Evolutionary conservation across 2,329 filamentous ascomycete species (phyloP).

Genomic region (Colletotrichum lini): DNA sequence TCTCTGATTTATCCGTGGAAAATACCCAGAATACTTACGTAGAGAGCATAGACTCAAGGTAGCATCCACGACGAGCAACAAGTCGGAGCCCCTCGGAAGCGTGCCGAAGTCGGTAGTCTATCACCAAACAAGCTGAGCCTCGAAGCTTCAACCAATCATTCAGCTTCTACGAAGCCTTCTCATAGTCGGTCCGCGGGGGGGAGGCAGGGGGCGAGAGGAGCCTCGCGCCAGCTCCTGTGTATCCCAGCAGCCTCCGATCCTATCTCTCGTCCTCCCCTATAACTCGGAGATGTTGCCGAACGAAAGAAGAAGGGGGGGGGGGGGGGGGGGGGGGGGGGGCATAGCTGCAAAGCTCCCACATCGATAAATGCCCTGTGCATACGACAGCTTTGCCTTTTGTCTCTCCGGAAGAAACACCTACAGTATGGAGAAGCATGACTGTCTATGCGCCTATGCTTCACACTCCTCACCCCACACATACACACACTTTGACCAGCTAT

Average conservation of each 20-base stretch:
- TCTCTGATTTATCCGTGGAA: neutral
- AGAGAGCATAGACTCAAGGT: too few relatives aligned
- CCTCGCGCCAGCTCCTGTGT: neutral
- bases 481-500: neutral
- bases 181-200: neutral
- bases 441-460: neutral
- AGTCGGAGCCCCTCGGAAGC: neutral
- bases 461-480: neutral
- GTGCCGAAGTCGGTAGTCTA: neutral
- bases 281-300: neutral
- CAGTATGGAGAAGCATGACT: neutral
- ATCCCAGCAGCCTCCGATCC: neutral
- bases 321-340: neutral
- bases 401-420: neutral
- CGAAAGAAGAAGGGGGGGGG: neutral
- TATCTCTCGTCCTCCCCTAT: too few relatives aligned
- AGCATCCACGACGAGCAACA: neutral
- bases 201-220: too few relatives aligned
- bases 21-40: too few relatives aligned
- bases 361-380: neutral
- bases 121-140: neutral
- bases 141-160: neutral
- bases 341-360: neutral
- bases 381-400: neutral
- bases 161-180: neutral